A percentile compares a stretch with the other conserved stretches of the same genome.
Evolutionary conservation across 1,284 basidiomycete species (phyloP).

Genomic region (Trichosporon asahii): DNA sequence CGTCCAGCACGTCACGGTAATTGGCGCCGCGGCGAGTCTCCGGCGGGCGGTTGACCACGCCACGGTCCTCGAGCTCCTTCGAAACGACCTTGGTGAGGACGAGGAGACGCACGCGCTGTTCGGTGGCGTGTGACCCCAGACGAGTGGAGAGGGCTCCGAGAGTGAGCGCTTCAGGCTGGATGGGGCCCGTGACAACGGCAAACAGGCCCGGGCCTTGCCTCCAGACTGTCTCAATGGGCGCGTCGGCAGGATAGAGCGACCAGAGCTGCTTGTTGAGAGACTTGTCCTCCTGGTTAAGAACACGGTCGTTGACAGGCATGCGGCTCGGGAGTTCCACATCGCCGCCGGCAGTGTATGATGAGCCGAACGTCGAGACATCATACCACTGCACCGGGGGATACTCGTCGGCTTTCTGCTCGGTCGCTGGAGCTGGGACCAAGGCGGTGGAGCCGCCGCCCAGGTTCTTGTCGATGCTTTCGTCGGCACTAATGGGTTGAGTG

Average conservation of each 20-base stretch:
- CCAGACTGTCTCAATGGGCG: not conserved
- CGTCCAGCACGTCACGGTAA: not conserved
- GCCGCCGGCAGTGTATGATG: not conserved
- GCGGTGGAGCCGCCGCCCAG: no score
- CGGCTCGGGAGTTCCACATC: not conserved
- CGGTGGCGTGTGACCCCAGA: not conserved
- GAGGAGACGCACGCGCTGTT: not conserved
- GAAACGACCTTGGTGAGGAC: not conserved
- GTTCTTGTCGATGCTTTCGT: not conserved
- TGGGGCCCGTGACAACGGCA: not conserved
- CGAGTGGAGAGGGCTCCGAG: not conserved
- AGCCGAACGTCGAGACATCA: not conserved
- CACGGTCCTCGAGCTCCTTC: not conserved
- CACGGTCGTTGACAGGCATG: not conserved
- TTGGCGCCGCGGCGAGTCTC: not conserved
- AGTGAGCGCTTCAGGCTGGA: not conserved
- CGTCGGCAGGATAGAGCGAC: not conserved
- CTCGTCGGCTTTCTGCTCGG: no score
- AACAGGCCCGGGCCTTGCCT: not conserved
- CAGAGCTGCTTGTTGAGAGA: not conserved
- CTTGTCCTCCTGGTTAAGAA: not conserved
- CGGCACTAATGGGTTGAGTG: not conserved
- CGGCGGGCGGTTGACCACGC: not conserved
- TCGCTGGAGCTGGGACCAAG: no score
- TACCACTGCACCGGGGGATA: not conserved